Evolutionary conservation across 1,139 yeast species (phyloP).

Genomic region (Geotrichum klebahnii): DNA sequence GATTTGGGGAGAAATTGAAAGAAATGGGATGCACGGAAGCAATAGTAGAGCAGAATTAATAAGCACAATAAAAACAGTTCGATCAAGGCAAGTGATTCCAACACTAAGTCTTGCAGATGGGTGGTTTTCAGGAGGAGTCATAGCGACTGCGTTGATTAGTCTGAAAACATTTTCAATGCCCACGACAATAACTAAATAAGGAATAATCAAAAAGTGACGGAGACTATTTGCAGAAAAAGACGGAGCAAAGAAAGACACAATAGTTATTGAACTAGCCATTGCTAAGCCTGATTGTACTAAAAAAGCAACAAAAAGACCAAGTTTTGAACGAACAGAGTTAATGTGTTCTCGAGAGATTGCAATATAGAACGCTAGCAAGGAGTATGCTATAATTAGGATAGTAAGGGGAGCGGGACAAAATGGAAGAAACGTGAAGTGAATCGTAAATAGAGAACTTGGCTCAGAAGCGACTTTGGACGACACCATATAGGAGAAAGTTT

Average conservation of each 20-base stretch:
- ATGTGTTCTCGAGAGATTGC: constrained; percentile 51
- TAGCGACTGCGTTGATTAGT: constrained; percentile 42
- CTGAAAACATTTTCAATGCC: constrained; percentile 48
- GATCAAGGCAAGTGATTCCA: constrained; percentile 40
- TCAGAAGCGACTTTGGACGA: background rate
- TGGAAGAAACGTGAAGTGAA: background rate
- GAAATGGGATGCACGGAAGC: constrained; percentile 23
- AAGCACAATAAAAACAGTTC: constrained; percentile 38
- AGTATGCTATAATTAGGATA: constrained; percentile 30
- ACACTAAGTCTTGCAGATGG: constrained; percentile 40
- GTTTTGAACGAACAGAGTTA: constrained; percentile 54
- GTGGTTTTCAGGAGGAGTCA: constrained; percentile 45
- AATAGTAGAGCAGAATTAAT: constrained; percentile 32
- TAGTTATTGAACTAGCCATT: constrained; percentile 49
- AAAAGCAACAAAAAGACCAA: constrained; percentile 63
- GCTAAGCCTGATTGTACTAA: constrained; percentile 50
- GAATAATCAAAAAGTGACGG: constrained; percentile 36
- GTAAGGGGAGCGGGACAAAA: background rate
- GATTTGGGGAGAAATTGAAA: constrained; percentile 35
- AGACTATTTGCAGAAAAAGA: constrained; percentile 28
- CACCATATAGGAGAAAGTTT: constrained; percentile 1
- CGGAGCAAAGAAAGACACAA: constrained; percentile 43
- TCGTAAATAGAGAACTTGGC: background rate
- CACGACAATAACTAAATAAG: constrained; percentile 43
- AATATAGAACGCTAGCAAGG: constrained; percentile 39